Conservation (phyloP, 768 basidiomycete species). For the Boletus subcaerulescens region DNA sequence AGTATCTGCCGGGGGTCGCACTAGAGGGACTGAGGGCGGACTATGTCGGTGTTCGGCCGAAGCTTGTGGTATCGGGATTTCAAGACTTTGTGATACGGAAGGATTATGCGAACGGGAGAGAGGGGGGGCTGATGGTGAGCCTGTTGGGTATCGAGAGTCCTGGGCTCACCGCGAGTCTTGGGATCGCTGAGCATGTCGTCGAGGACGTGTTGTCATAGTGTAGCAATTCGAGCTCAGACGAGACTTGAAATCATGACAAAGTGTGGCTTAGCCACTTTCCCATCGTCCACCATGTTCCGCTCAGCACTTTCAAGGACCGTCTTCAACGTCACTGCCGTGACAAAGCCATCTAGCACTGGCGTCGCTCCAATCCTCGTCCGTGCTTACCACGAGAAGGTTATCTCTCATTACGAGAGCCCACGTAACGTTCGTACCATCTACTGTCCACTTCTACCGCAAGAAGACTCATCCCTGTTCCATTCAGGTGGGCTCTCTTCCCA, state of each 20-base stretch:
- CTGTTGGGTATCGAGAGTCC: slow-evolving; percentile 91
- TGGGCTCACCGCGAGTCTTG: slow-evolving; percentile 83
- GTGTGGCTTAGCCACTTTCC: slow-evolving; percentile 16
- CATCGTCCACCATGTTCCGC: slow-evolving; percentile 62
- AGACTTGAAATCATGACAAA: slow-evolving; percentile 6
- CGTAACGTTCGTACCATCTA: slow-evolving; percentile 72
- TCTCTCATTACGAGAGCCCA: slow-evolving; percentile 96
- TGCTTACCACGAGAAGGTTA: slow-evolving; percentile 93
- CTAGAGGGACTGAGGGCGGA: slow-evolving; percentile 69
- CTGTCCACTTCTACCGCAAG: slow-evolving; percentile 31
- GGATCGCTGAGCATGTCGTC: slow-evolving; percentile 81
- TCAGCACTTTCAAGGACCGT: slow-evolving; percentile 53
- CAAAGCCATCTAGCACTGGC: slow-evolving; percentile 37
- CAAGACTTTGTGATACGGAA: slow-evolving; percentile 78
- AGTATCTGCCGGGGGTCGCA: slow-evolving; percentile 66
- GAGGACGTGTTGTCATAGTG: slow-evolving; percentile 41
- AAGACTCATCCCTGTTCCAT: slow-evolving; percentile 47
- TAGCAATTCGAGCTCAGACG: slow-evolving; percentile 24
- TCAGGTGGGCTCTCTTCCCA: slow-evolving; percentile 95
- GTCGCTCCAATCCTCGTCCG: slow-evolving; percentile 57
- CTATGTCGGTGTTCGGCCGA: slow-evolving; percentile 85
- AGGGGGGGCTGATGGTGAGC: slow-evolving; percentile 59
- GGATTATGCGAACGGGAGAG: slow-evolving; percentile 51
- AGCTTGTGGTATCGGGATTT: slow-evolving; percentile 81
- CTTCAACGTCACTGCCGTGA: slow-evolving; percentile 44